phyloP scores from a whole-genome alignment of 2,329 filamentous ascomycete genomes.

The Tolypocladium guangdongense region DNA sequence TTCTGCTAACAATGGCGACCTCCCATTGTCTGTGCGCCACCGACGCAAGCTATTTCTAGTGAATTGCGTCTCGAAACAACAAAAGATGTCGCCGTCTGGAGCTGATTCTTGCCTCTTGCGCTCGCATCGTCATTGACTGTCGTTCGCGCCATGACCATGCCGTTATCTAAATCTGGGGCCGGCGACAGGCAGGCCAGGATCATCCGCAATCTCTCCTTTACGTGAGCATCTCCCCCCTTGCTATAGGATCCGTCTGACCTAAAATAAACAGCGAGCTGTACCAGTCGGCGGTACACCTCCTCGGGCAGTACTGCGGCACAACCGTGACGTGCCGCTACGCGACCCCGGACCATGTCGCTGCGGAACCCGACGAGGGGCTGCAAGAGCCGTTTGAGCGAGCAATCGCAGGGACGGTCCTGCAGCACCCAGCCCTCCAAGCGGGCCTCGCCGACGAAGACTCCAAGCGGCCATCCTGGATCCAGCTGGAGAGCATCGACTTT shows the following conservation, averaged over 20 bases:
- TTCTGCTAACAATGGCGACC: not conserved
- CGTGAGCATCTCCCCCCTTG: not conserved
- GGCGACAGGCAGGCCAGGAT: not conserved
- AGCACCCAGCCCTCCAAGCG: constrained; percentile 8
- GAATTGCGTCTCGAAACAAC: not conserved
- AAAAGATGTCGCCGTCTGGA: not conserved
- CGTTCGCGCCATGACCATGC: not conserved
- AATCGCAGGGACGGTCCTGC: not conserved
- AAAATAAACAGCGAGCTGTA: not conserved
- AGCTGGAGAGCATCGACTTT: constrained; percentile 9
- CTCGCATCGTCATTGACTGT: not conserved
- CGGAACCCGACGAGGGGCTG: not conserved
- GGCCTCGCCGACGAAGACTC: constrained; percentile 7
- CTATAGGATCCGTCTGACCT: not conserved
- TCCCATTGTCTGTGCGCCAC: not conserved
- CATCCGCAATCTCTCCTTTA: not conserved
- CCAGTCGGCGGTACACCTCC: not conserved
- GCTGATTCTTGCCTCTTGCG: not conserved
- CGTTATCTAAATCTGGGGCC: not conserved
- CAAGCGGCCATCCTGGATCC: constrained; percentile 7
- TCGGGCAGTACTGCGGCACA: constrained; percentile 1
- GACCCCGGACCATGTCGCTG: constrained; percentile 1
- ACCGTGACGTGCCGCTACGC: constrained; percentile 6
- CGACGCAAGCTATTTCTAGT: not conserved
- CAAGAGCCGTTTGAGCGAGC: not conserved